phyloP scores from a whole-genome alignment of 1,284 basidiomycete genomes.

The Rhodotorula sp. region DNA sequence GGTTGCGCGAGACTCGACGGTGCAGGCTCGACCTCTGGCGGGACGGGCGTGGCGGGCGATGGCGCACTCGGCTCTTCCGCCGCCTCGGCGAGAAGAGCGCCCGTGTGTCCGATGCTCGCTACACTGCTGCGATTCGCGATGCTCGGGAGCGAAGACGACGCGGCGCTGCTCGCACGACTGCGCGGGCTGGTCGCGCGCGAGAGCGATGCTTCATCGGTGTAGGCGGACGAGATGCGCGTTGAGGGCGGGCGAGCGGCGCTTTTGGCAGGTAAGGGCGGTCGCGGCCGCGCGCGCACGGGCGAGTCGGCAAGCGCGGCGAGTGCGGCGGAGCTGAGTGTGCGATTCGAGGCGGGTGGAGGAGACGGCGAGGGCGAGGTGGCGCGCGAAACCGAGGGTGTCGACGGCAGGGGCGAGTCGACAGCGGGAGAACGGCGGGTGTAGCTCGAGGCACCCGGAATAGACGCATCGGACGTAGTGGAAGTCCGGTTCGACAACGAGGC shows the following conservation, averaged over 20 bases:
- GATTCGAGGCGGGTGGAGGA: neutral
- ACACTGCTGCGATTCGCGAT: neutral
- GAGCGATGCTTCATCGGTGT: neutral
- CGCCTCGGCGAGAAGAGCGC: neutral
- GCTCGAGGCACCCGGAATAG: neutral
- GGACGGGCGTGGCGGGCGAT: neutral
- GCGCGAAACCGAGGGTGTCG: neutral
- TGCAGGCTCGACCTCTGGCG: neutral
- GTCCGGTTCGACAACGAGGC: too few relatives aligned
- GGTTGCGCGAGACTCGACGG: neutral
- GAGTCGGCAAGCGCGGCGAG: constrained; percentile 5
- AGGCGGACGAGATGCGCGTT: neutral
- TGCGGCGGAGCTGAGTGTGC: neutral
- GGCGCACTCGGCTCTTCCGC: neutral
- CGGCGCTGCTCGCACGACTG: neutral
- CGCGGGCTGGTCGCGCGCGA: neutral
- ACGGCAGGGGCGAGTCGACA: neutral
- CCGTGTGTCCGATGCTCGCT: too few relatives aligned
- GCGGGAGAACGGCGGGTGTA: neutral
- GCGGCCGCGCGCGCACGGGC: neutral
- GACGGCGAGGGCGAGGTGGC: neutral
- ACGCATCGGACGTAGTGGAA: neutral
- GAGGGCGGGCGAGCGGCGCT: neutral
- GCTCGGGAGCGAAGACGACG: neutral
- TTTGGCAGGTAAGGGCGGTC: constrained; percentile 1